Evolutionary conservation across 2,329 filamentous ascomycete genomes (phyloP).

Genomic region (Pezicula neosporulosa): DNA sequence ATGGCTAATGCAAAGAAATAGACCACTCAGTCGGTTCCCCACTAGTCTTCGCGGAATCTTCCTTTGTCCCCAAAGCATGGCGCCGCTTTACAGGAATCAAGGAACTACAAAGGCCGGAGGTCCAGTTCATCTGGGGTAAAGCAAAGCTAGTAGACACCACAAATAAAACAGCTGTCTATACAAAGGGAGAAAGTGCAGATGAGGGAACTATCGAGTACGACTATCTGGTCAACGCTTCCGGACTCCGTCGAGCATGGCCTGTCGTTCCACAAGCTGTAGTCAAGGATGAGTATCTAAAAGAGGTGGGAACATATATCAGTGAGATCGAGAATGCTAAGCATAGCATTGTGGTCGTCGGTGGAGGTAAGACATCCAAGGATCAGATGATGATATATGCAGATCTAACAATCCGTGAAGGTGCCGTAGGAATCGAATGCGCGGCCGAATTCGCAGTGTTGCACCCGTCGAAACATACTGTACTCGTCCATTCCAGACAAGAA

Average conservation of each 20-base stretch:
- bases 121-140: constrained; percentile 63
- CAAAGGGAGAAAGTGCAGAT: background rate
- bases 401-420: constrained; percentile 41
- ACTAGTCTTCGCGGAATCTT: constrained; percentile 61
- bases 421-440: constrained; percentile 78
- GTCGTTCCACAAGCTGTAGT: constrained; percentile 65
- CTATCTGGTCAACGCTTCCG: constrained; percentile 68
- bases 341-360: constrained; percentile 67
- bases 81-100: constrained; percentile 63
- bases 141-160: constrained; percentile 56
- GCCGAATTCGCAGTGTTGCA: constrained; percentile 68
- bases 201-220: constrained; percentile 50
- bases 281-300: constrained; percentile 59
- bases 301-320: constrained; percentile 57
- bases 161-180: constrained; percentile 47
- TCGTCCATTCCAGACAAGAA: constrained; percentile 67
- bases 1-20: constrained; percentile 27
- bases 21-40: constrained; percentile 74
- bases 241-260: constrained; percentile 65
- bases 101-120: constrained; percentile 58
- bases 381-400: background rate
- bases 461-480: constrained; percentile 62
- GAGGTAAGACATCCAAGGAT: constrained; percentile 38
- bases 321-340: constrained; percentile 45
- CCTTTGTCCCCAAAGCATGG: constrained; percentile 66